Evolutionary conservation across 768 basidiomycete genomes (phyloP), one percentile per base, ranked within the genome.

Genomic region (Tylopilus cervinicoccineus): DNA sequence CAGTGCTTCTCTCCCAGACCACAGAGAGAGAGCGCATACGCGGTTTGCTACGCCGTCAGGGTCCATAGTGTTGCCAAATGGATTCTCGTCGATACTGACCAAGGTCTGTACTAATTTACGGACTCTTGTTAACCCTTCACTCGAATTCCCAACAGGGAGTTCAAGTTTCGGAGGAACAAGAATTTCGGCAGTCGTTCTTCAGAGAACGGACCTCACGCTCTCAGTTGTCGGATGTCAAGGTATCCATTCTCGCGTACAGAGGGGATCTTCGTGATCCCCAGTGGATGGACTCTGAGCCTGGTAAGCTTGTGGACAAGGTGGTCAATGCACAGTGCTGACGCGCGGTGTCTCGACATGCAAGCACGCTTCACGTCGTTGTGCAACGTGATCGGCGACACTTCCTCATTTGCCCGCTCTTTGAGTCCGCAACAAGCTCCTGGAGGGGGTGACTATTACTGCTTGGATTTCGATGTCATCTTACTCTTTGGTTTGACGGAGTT

Each of bases 401-500:
- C 59, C 14, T 4, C 4, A 2, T 17, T 54, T 23, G 46, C 38
- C 6, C 14, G 9, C 0, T 42, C 45, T 17, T 31, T 63, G 11
- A 7, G 2, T 9, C 34, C 37, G 0, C 29, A 14, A 42, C 23
- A 6, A 34, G 19, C 39, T 5, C 39, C 14, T 10, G 47, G 24
- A 13, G 46, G 48, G 26, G 23, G 13, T 22, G 23, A 34, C 6
- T 60, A 48, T 27, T 64, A 63, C 47, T 9, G 10, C 20, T 43
- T 64, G 23, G 26, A 57, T 0, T 70, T 62, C 39, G 61, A 70
- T 5, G 56, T 77, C 4, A 52, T 75, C 13, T 43, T 78, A 13
- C 58, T 66, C 10, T 71, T 75, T 39, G 76, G 76, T 2, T 46
- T 69, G 10, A 72, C 74, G 0, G 76, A 78, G 45, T 49, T 77